These are phyloP conservation scores for Arabis alpina DNA, from an alignment of 345 rosid genomes.

Conservation along the genomic window DNA sequence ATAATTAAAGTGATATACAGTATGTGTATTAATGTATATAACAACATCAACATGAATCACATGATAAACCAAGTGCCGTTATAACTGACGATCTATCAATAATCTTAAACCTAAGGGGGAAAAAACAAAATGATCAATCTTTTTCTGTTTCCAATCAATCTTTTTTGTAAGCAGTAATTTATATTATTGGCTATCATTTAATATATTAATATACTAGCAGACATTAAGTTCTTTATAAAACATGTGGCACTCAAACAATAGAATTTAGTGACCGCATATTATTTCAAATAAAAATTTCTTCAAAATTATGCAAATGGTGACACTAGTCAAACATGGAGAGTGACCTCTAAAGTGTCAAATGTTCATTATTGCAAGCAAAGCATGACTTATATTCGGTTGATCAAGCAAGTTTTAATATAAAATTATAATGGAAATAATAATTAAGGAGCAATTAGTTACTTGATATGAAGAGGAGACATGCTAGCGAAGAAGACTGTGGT, in stretches of 20 bases:
- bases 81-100: neutral
- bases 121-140: neutral
- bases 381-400: neutral
- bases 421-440: neutral
- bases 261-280: neutral
- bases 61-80: neutral
- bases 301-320: constrained; percentile 2
- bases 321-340: constrained; percentile 28
- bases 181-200: neutral
- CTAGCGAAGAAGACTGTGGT: constrained; percentile 88
- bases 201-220: neutral
- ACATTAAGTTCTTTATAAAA: neutral
- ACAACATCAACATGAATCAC: neutral
- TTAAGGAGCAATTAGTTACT: constrained; percentile 47
- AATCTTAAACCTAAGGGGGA: neutral
- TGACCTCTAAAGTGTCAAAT: constrained; percentile 12
- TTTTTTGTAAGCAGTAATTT: neutral
- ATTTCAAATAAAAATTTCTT: neutral
- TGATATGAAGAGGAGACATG: constrained; percentile 96
- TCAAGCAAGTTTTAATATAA: neutral
- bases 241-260: neutral
- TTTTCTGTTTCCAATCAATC: neutral
- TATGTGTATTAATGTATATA: neutral
- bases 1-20: too few species aligned
- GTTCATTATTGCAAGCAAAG: constrained; percentile 26